These are phyloP conservation scores for Thuja plicata DNA, from an alignment of 83 land plant species.

Conservation along the genomic window DNA sequence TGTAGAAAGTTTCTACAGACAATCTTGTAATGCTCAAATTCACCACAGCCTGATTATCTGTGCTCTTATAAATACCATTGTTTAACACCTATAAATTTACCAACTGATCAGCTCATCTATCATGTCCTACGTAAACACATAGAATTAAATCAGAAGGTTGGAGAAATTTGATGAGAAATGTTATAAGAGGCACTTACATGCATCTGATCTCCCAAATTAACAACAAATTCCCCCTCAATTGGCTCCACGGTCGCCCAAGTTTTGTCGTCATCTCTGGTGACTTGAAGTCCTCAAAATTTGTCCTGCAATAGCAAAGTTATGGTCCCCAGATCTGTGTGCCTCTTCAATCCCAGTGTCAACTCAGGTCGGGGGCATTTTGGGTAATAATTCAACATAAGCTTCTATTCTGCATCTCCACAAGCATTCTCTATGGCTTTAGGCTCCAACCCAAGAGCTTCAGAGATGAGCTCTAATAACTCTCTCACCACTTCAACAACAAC, in stretches of 20 bases:
- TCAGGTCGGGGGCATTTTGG: not conserved
- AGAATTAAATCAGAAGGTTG: too few species aligned
- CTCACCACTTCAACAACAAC: too few species aligned
- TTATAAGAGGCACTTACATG: slow-evolving; percentile 36
- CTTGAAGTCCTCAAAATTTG: not conserved
- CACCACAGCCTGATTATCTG: too few species aligned
- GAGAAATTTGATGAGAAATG: too few species aligned
- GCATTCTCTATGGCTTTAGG: too few species aligned
- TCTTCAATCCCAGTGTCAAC: not conserved
- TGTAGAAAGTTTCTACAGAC: not conserved
- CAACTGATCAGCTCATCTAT: too few species aligned
- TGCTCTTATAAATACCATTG: too few species aligned
- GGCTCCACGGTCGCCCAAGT: slow-evolving; percentile 67
- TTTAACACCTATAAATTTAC: too few species aligned
- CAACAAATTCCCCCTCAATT: slow-evolving; percentile 50
- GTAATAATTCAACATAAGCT: not conserved
- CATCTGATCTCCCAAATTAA: slow-evolving; percentile 66
- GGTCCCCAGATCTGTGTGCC: slow-evolving; percentile 1
- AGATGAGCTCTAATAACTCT: too few species aligned
- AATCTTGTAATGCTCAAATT: too few species aligned
- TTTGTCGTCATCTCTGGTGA: not conserved
- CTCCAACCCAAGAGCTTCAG: too few species aligned
- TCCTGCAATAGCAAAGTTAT: not conserved
- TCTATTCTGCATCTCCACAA: not conserved
- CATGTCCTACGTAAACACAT: too few species aligned